Conservation (phyloP, 805 yeast genomes). For the Saccharomycopsis sp. region DNA sequence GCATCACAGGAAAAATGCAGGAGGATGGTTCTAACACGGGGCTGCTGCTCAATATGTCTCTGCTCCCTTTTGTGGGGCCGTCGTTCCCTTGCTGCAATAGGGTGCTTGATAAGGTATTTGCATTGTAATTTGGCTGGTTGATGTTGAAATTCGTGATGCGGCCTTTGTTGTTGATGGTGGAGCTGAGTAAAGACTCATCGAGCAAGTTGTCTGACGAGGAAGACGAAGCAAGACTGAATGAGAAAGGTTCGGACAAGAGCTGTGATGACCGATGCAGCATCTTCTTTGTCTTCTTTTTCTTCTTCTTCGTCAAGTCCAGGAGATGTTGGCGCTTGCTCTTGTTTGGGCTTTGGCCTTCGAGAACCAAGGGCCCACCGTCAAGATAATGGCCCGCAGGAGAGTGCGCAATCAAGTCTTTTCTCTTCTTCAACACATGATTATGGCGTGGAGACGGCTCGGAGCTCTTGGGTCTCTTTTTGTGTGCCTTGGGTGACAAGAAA, state of each 20-base stretch:
- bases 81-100: not conserved
- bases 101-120: slow-evolving; percentile 14
- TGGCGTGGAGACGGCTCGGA: slow-evolving; percentile 1
- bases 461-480: slow-evolving; percentile 1
- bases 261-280: not conserved
- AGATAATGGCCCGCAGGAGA: no score
- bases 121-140: slow-evolving; percentile 17
- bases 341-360: no score
- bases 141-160: not conserved
- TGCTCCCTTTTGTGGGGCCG: not conserved
- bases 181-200: not conserved
- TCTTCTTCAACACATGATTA: not conserved
- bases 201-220: not conserved
- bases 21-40: slow-evolving; percentile 3
- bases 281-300: not conserved
- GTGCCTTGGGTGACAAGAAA: slow-evolving; percentile 3
- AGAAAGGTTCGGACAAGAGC: no score
- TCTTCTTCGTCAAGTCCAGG: not conserved
- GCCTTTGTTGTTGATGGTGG: not conserved
- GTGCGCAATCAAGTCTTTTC: not conserved
- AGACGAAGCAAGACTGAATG: not conserved
- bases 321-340: not conserved
- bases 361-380: no score
- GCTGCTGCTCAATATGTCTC: slow-evolving; percentile 8
- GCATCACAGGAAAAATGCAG: not conserved